phyloP scores from a whole-genome alignment of 306 rosid genomes.

The Malus fusca region DNA sequence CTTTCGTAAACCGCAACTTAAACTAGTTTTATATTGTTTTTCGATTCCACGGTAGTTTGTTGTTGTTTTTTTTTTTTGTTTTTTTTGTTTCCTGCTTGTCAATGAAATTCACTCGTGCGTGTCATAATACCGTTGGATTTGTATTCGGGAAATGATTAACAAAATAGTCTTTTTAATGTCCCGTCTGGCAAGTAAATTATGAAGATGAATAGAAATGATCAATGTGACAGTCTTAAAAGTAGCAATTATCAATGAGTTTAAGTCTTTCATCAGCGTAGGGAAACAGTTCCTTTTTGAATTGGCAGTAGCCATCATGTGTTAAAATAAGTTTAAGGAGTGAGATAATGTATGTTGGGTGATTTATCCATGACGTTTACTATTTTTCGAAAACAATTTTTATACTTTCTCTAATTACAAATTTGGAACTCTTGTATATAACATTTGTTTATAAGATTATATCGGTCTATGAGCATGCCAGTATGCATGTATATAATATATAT shows the following conservation, averaged over 20 bases:
- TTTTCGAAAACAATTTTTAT: background rate
- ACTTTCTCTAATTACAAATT: background rate
- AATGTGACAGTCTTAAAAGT: too few relatives aligned
- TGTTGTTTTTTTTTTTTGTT: too few relatives aligned
- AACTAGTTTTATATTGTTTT: background rate
- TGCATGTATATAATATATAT: background rate
- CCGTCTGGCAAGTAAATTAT: too few relatives aligned
- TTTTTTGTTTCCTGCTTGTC: too few relatives aligned
- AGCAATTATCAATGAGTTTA: background rate
- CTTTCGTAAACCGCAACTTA: background rate
- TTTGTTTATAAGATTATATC: background rate
- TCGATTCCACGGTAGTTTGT: background rate
- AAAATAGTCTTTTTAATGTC: too few relatives aligned
- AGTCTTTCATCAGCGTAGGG: background rate
- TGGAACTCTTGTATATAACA: background rate
- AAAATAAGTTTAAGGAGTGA: too few relatives aligned
- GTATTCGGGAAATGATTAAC: too few relatives aligned
- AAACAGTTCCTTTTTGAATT: background rate
- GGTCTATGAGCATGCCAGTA: background rate
- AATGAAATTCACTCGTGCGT: too few relatives aligned
- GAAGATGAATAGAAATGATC: too few relatives aligned
- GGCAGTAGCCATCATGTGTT: background rate
- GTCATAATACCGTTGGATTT: too few relatives aligned
- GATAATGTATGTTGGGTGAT: too few relatives aligned
- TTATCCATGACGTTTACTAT: background rate